Base-by-base conservation (phyloP, 2,329 filamentous ascomycete species). In the Fusarium dimerum region DNA sequence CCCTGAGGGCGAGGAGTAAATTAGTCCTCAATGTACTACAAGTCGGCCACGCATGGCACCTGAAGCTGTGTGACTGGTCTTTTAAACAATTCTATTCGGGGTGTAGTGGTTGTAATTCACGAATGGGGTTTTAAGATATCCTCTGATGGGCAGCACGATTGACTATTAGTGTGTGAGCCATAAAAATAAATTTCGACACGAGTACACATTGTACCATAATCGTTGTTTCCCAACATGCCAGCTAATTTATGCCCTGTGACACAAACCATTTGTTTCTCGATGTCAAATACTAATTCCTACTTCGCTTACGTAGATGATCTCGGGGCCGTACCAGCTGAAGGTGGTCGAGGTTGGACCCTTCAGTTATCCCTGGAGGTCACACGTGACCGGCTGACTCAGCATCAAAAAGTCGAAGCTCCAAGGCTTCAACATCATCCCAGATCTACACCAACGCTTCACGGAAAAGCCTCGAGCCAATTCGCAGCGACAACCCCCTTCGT, bases 1-100 rank as follows among this genome's bases (percentile, higher is more conserved):
- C 62, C 86, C 86, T 64, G 89, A 92, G 78, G 87, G 89, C 76
- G 88, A 89, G 73, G 77, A 78, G 68, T 71, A 69, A 64, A 43
- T n/a, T 34, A 29, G 39, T 42, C 32, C 36, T 32, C n/a, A 43
- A 20, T 16, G 43, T 45, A 43, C 48, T 59, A 51, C 47, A 32
- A 34, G 52, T 30, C 47, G 54, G 54, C 42, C 47, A 52, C 53
- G 48, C 30, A 44, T 40, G 45, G 51, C 51, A 40, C 49, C 48
- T 57, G 46, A 42, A 53, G 46, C 55, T 59, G 57, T 44, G 54
- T 57, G 66, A 62, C 57, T 57, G 54, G 63, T 56, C 61, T 48
- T 58, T 26, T 7, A 60, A 57, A 34, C 63, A 65, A 56, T 71
- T 71, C 63, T 60, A 67, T 70, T 71, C 64, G 55, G 57, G 53